Evolutionary conservation across 108 stramenopile species (phyloP).

Genomic region (Skeletonema marinoi): DNA sequence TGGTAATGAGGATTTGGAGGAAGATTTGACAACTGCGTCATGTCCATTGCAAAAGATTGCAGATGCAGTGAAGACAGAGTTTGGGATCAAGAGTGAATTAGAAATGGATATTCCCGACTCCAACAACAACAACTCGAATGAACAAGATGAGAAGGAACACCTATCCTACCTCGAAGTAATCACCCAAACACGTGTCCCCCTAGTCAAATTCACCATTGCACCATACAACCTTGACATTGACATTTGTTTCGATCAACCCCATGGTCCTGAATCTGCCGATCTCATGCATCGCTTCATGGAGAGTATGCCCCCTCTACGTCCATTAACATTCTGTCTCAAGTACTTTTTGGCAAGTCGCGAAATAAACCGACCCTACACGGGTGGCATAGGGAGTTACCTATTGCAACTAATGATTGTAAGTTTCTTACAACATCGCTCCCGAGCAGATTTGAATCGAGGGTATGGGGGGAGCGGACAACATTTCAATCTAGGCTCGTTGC

Average conservation of each 20-base stretch:
- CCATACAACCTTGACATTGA: conserved; percentile 83
- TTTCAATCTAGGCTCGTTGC: conserved; percentile 79
- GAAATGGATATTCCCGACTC: background rate
- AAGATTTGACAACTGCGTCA: background rate
- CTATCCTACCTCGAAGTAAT: conserved; percentile 90
- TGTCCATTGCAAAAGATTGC: conserved; percentile 65
- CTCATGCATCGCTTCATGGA: conserved; percentile 81
- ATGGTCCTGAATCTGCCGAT: conserved; percentile 74
- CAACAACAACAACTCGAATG: background rate
- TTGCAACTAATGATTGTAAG: conserved; percentile 90
- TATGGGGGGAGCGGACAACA: conserved; percentile 8
- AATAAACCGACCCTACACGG: conserved; percentile 93
- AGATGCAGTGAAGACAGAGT: conserved; percentile 58
- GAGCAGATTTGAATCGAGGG: conserved; percentile 40
- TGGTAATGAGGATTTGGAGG: conserved; percentile 8
- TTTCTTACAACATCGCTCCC: conserved; percentile 83
- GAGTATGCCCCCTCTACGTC: conserved; percentile 86
- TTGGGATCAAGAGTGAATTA: conserved; percentile 33
- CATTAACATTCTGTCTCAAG: conserved; percentile 93
- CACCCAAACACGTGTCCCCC: conserved; percentile 86
- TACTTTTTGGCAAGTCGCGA: conserved; percentile 90
- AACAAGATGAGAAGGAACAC: conserved; percentile 39
- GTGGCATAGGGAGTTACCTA: conserved; percentile 93
- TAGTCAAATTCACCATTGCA: conserved; percentile 92
- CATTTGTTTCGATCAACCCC: conserved; percentile 83